Evolutionary conservation across 208 protist species (phyloP), one percentile per base, ranked within the genome.

Genomic region (Trypanosoma theileri): DNA sequence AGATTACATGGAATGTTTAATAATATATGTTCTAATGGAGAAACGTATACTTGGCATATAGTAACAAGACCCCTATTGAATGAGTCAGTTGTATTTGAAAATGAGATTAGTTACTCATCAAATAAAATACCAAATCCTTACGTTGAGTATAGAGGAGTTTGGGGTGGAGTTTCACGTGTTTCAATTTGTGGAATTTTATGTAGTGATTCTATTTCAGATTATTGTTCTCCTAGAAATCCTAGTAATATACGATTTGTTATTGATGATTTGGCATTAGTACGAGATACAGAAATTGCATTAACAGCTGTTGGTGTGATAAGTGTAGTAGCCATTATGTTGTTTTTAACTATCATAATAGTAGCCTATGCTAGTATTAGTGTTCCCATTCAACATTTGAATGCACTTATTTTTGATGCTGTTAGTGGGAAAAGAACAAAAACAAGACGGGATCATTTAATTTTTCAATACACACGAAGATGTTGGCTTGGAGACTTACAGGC

Each of bases 401-500:
- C 64, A 48, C 79, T 91, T 45, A 73, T 95, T 35, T 63, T 90
- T 66, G 59, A 63, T 31, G 75, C 83, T 10, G 67, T 88, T 48
- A 80, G 81, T 22, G 70, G 73, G 1, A 71, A 70, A 17, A 24
- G 70, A 24, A 61, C 11, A 26, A 73, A 69, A 52, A 77, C 59
- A 46, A 48, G 22, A 9, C 66, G 65, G 14, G 65, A 84, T 48
- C 54, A 74, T 26, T 69, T 59, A 21, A 50, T 91, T 1, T 69
- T 82, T 24, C 58, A 71, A 10, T 75, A 60, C 56, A 88, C 80
- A 28, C 65, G 80, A 19, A 66, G 61, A 28, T 75, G 85, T 52
- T 93, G 87, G 90, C 71, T 93, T 10, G 82, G 81, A 42, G 90
- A 93, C 65, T 71, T 95, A 22, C 79, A 71, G 9, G 77, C 85